phyloP scores from a whole-genome alignment of 108 stramenopile genomes.

The Ochromonas danica region DNA sequence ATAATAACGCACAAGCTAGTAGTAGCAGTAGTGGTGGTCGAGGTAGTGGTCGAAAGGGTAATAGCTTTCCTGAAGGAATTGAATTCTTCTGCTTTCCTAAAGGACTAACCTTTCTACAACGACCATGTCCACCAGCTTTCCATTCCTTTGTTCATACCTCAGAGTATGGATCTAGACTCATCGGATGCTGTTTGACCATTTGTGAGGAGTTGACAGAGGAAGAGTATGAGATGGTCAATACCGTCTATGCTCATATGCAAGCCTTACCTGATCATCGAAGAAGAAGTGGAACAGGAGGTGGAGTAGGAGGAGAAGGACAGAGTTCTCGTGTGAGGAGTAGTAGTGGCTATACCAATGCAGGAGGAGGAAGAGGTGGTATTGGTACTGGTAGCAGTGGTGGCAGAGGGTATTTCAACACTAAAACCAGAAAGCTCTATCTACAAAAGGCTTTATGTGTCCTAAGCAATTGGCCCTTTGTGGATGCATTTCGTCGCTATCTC shows the following conservation, averaged over 20 bases:
- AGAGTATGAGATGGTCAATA: conserved; percentile 1
- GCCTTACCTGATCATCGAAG: not conserved
- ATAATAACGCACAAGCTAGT: not conserved
- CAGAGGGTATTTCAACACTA: not conserved
- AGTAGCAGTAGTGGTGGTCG: not conserved
- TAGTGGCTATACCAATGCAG: not conserved
- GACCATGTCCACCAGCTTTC: not conserved
- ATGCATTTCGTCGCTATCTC: not conserved
- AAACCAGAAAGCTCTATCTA: not conserved
- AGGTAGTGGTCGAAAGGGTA: not conserved
- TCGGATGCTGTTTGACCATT: conserved; percentile 23
- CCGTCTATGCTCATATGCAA: not conserved
- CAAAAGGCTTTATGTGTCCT: conserved; percentile 16
- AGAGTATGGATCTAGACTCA: not conserved
- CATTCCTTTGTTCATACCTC: conserved; percentile 33
- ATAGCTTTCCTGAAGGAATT: conserved; percentile 1
- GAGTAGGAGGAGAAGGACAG: too few species aligned
- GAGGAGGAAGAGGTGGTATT: not conserved
- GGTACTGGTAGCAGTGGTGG: not conserved
- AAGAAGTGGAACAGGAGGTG: too few species aligned
- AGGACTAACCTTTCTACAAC: not conserved
- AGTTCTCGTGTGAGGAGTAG: not conserved
- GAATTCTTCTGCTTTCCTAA: conserved; percentile 5
- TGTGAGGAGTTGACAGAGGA: not conserved
- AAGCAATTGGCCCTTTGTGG: conserved; percentile 26